Evolutionary conservation across 495 filamentous ascomycete genomes (phyloP).

Genomic region (Endocarpon pusillum): DNA sequence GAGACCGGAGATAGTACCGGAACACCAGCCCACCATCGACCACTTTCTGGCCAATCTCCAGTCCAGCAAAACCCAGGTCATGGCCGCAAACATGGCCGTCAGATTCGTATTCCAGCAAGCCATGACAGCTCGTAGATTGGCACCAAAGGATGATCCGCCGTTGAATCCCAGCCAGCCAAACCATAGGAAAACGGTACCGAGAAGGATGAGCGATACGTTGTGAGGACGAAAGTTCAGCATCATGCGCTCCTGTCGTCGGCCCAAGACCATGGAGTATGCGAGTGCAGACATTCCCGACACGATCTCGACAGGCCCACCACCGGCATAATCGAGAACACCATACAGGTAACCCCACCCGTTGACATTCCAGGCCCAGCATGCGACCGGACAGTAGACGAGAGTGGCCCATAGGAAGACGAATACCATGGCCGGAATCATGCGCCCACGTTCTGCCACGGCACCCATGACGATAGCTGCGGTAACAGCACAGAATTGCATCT

Average conservation of each 20-base stretch:
- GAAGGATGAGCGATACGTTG: slow-evolving; percentile 93
- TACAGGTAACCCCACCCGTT: slow-evolving; percentile 89
- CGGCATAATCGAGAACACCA: slow-evolving; percentile 91
- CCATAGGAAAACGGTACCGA: slow-evolving; percentile 92
- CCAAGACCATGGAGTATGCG: slow-evolving; percentile 89
- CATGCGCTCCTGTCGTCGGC: slow-evolving; percentile 97
- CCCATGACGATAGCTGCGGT: slow-evolving; percentile 89
- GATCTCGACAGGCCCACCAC: slow-evolving; percentile 95
- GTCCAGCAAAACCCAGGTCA: slow-evolving; percentile 85
- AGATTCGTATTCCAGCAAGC: slow-evolving; percentile 96
- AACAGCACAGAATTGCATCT: slow-evolving; percentile 93
- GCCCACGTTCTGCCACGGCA: slow-evolving; percentile 82
- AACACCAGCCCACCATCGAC: slow-evolving; percentile 99
- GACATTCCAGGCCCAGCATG: slow-evolving; percentile 88
- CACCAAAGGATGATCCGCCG: slow-evolving; percentile 90
- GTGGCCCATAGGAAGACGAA: slow-evolving; percentile 95
- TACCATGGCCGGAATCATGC: slow-evolving; percentile 85
- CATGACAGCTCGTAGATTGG: slow-evolving; percentile 88
- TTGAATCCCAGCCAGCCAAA: slow-evolving; percentile 99
- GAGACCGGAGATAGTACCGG: slow-evolving; percentile 75
- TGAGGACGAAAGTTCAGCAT: slow-evolving; percentile 91
- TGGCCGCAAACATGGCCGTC: slow-evolving; percentile 72
- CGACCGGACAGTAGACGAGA: slow-evolving; percentile 88
- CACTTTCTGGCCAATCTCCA: slow-evolving; percentile 91
- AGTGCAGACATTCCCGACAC: slow-evolving; percentile 82